Conservation (phyloP, 805 yeast genomes). For the Saccharomycopsis sp. region DNA sequence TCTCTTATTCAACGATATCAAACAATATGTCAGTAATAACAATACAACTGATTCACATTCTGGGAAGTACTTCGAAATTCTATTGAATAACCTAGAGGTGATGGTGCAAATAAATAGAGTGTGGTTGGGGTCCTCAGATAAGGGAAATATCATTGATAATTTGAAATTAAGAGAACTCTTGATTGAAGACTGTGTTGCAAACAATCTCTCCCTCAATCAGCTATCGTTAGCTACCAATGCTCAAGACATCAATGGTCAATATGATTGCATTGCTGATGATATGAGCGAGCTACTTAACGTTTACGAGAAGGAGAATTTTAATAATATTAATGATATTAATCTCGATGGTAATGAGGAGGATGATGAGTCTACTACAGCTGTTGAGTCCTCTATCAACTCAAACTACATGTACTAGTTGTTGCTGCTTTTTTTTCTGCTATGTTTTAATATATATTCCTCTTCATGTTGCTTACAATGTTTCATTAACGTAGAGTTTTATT, state of each 20-base stretch:
- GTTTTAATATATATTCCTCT: not conserved
- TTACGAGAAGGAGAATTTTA: not conserved
- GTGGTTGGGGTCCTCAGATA: constrained; percentile 30
- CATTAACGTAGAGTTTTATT: too few relatives aligned
- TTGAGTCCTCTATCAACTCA: not conserved
- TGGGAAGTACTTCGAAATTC: not conserved
- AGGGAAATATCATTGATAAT: constrained; percentile 3
- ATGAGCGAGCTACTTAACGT: not conserved
- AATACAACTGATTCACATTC: not conserved
- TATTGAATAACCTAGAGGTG: not conserved
- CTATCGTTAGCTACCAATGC: not conserved
- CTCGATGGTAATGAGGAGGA: not conserved
- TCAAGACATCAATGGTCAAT: not conserved
- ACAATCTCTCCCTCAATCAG: not conserved
- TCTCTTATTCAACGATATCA: not conserved
- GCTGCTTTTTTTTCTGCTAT: not conserved
- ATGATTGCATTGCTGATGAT: not conserved
- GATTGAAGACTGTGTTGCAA: constrained; percentile 6
- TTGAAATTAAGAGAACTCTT: constrained; percentile 6
- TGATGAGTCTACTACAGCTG: not conserved
- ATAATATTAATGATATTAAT: not conserved
- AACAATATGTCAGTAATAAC: not conserved
- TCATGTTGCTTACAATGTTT: not conserved
- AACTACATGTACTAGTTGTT: not conserved
- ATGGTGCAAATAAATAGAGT: constrained; percentile 23